These are phyloP conservation scores for Syncephalastrum contaminatum DNA, from an alignment of 371 early-diverging fungal species.

Conservation along the genomic window DNA sequence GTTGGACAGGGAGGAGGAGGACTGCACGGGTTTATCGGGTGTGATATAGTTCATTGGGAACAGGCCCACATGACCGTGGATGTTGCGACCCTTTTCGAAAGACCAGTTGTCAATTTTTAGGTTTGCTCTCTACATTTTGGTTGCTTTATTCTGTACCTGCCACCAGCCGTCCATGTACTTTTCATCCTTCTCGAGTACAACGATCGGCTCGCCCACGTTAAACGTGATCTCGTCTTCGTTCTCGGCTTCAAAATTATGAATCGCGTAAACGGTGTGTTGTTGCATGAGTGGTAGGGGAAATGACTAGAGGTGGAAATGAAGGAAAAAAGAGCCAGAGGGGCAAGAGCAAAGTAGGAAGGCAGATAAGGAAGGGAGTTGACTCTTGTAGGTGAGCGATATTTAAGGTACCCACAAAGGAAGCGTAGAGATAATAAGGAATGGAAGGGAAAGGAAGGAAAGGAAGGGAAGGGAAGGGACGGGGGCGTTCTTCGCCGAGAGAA, in stretches of 20 bases:
- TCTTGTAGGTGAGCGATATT: no score
- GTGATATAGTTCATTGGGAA: conserved; percentile 71
- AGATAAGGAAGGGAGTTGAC: background rate
- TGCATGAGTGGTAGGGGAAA: conserved; percentile 15
- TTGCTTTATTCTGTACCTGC: conserved; percentile 58
- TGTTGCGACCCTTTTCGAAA: conserved; percentile 55
- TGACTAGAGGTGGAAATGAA: background rate
- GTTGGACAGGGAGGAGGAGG: conserved; percentile 10
- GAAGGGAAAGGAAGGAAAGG: conserved; percentile 2
- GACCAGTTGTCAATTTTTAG: conserved; percentile 1
- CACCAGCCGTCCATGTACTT: conserved; percentile 86
- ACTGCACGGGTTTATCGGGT: conserved; percentile 13
- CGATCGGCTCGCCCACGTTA: conserved; percentile 68
- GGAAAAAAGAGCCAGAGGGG: background rate
- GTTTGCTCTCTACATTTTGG: background rate
- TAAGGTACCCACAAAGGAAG: no score
- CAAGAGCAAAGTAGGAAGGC: background rate
- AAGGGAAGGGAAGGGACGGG: background rate
- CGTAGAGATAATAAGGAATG: background rate
- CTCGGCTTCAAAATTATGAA: conserved; percentile 70
- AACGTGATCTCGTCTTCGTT: conserved; percentile 82
- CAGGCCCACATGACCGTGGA: conserved; percentile 58
- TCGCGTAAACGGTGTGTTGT: conserved; percentile 61
- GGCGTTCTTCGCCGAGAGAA: background rate
- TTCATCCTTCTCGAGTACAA: conserved; percentile 79